These are phyloP conservation scores for Spiraea crenata DNA, from an alignment of 331 rosid genomes.

Conservation along the genomic window DNA sequence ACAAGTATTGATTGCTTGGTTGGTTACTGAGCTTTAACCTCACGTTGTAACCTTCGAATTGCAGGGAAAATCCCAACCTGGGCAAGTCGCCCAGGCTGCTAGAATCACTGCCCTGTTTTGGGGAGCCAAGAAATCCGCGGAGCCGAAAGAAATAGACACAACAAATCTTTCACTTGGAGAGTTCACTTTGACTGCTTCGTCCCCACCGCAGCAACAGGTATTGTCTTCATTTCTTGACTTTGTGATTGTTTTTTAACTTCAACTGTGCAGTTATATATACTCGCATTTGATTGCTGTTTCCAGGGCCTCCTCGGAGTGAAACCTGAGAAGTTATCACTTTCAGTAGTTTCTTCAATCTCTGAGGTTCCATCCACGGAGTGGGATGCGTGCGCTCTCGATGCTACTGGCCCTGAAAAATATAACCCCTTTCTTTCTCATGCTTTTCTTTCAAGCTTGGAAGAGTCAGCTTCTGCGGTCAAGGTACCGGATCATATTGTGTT, in stretches of 20 bases:
- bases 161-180: constrained; percentile 38
- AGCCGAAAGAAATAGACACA: constrained; percentile 34
- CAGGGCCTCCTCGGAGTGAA: constrained; percentile 38
- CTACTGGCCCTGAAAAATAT: constrained; percentile 52
- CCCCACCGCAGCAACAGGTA: constrained; percentile 27
- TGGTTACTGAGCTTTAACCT: background rate
- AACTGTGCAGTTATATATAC: background rate
- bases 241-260: constrained; percentile 1
- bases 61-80: constrained; percentile 37
- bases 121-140: constrained; percentile 49
- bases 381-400: constrained; percentile 80
- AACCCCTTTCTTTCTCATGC: constrained; percentile 83
- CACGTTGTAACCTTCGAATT: background rate
- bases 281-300: constrained; percentile 6
- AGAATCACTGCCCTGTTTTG: constrained; percentile 62
- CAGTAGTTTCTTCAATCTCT: constrained; percentile 65
- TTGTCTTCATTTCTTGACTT: background rate
- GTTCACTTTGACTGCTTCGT: constrained; percentile 43
- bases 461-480: constrained; percentile 61
- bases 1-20: background rate
- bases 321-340: constrained; percentile 44
- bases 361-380: constrained; percentile 63
- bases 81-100: constrained; percentile 17
- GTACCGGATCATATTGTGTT: constrained; percentile 26
- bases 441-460: constrained; percentile 71